Conservation (phyloP, 2,329 filamentous ascomycete species). For the Sordariomycetes sp. region DNA sequence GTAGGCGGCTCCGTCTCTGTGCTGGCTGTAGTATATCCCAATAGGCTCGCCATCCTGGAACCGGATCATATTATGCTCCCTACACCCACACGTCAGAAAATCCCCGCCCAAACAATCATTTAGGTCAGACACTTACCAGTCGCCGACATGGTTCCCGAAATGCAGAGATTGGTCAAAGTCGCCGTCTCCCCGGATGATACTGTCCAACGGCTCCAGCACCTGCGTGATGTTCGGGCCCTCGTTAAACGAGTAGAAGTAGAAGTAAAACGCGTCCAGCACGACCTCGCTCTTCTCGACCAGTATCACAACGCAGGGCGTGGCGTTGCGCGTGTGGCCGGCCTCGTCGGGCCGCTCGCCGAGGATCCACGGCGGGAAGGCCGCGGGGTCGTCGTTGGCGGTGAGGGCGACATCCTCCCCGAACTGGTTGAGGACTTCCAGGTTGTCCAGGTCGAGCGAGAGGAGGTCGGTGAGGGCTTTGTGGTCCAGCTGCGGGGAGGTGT, state of each 20-base stretch:
- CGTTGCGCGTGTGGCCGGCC: slow-evolving; percentile 11
- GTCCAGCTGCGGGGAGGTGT: slow-evolving; percentile 14
- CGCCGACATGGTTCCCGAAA: slow-evolving; percentile 16
- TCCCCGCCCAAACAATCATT: not conserved
- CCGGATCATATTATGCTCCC: slow-evolving; percentile 21
- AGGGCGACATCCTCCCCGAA: slow-evolving; percentile 12
- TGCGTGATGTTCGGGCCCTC: slow-evolving; percentile 16
- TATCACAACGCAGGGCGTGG: slow-evolving; percentile 17
- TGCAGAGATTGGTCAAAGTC: not conserved
- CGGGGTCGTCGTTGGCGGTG: slow-evolving; percentile 15
- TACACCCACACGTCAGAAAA: not conserved
- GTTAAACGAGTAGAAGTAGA: slow-evolving; percentile 21
- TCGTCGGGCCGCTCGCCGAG: slow-evolving; percentile 13
- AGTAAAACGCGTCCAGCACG: slow-evolving; percentile 17
- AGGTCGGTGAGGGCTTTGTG: slow-evolving; percentile 10
- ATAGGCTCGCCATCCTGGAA: slow-evolving; percentile 14
- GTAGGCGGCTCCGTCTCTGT: slow-evolving; percentile 13
- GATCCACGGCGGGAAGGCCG: slow-evolving; percentile 13
- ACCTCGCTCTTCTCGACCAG: slow-evolving; percentile 11
- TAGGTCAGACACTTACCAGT: slow-evolving; percentile 10
- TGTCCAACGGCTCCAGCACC: slow-evolving; percentile 14
- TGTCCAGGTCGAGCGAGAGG: slow-evolving; percentile 14
- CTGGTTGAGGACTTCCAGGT: slow-evolving; percentile 14
- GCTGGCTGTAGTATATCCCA: slow-evolving; percentile 18
- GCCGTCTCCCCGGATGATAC: slow-evolving; percentile 7